phyloP scores from a whole-genome alignment of 345 rosid species.

The Hypericum perforatum region DNA sequence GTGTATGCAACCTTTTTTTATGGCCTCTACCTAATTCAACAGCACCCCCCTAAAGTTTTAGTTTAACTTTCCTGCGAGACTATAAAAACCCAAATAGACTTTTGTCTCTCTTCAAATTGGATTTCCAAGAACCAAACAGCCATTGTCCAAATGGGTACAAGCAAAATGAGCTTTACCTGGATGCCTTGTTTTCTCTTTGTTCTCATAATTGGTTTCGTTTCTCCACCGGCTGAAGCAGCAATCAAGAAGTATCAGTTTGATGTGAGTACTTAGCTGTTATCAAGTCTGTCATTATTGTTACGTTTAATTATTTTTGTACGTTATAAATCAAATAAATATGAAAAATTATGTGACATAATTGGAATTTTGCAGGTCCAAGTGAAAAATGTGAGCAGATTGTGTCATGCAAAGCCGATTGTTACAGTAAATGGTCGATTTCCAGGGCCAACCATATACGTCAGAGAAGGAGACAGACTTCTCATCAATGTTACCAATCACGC shows the following conservation, averaged over 20 bases:
- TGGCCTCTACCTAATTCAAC: slow-evolving; percentile 19
- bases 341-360: no score
- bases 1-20: background rate
- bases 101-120: slow-evolving; percentile 1
- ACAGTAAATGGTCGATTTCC: slow-evolving; percentile 54
- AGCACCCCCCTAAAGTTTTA: background rate
- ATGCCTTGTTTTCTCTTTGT: slow-evolving; percentile 8
- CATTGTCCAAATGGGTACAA: no score
- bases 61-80: background rate
- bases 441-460: slow-evolving; percentile 46
- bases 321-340: background rate
- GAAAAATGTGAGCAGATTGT: slow-evolving; percentile 51
- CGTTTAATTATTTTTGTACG: background rate
- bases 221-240: slow-evolving; percentile 28
- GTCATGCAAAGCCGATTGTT: slow-evolving; percentile 53
- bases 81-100: background rate
- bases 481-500: slow-evolving; percentile 49
- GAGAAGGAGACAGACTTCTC: slow-evolving; percentile 50
- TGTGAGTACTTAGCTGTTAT: slow-evolving; percentile 18
- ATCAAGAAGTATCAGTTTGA: slow-evolving; percentile 37
- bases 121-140: slow-evolving; percentile 10
- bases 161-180: slow-evolving; percentile 12
- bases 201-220: slow-evolving; percentile 17
- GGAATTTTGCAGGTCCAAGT: slow-evolving; percentile 32
- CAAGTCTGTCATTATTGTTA: background rate